Percentiles rank a stretch among this genome's conserved stretches.
phyloP scores from a whole-genome alignment of 371 early-diverging fungal species.

The Mortierella sp. region DNA sequence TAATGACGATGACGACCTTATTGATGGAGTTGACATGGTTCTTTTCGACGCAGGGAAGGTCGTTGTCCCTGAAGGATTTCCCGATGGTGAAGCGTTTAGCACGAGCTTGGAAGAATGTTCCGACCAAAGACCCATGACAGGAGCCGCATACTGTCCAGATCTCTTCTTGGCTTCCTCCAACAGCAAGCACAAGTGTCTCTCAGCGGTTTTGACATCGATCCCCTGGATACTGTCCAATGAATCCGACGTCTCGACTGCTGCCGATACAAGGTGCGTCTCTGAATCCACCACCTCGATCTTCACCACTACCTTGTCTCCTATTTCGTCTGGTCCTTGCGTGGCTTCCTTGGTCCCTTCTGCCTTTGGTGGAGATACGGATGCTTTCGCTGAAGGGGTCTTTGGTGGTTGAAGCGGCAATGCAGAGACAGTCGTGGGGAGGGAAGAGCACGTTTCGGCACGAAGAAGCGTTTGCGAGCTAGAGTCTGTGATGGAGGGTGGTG shows the following conservation, averaged over 20 bases:
- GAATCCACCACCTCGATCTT: constrained; percentile 18
- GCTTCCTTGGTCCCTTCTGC: not conserved
- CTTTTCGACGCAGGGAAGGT: constrained; percentile 27
- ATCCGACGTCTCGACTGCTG: too few species aligned
- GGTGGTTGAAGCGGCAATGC: not conserved
- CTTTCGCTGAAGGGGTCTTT: not conserved
- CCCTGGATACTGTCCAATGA: constrained; percentile 1
- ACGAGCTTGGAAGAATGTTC: constrained; percentile 22
- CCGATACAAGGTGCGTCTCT: not conserved
- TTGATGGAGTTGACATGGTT: constrained; percentile 37
- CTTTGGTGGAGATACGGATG: not conserved
- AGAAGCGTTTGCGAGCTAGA: constrained; percentile 7
- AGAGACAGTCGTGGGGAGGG: constrained; percentile 11
- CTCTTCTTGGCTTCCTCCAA: constrained; percentile 39
- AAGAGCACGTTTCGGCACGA: constrained; percentile 26
- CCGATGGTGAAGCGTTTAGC: constrained; percentile 24
- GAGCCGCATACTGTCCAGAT: constrained; percentile 15
- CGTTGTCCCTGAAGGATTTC: constrained; percentile 17
- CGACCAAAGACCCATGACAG: constrained; percentile 43
- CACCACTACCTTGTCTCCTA: not conserved
- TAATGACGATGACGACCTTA: constrained; percentile 2
- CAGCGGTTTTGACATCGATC: constrained; percentile 24
- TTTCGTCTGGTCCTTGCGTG: not conserved
- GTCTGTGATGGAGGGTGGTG: constrained; percentile 3
- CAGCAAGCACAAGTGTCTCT: constrained; percentile 35